phyloP scores from a whole-genome alignment of 2,329 filamentous ascomycete species.

The Camillea tinctor region DNA sequence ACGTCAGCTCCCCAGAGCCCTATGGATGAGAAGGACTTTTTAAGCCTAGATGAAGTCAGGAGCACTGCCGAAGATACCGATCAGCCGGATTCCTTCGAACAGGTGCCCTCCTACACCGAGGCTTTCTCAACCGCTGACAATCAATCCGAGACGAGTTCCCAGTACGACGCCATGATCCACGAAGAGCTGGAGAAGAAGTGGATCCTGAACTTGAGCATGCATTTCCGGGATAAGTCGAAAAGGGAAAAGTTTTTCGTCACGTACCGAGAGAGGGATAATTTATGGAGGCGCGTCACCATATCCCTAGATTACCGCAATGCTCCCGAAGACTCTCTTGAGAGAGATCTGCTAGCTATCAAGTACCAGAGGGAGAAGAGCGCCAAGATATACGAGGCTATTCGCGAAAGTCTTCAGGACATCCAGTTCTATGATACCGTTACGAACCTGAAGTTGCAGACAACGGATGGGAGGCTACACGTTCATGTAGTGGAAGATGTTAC shows the following conservation, averaged over 20 bases:
- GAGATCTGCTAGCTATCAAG: slow-evolving; percentile 72
- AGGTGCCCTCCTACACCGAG: slow-evolving; percentile 15
- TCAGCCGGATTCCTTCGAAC: slow-evolving; percentile 29
- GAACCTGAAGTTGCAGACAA: slow-evolving; percentile 90
- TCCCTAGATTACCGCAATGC: slow-evolving; percentile 89
- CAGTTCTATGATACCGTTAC: slow-evolving; percentile 96
- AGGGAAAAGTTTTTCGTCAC: slow-evolving; percentile 98
- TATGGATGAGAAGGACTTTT: slow-evolving; percentile 33
- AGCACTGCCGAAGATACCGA: slow-evolving; percentile 19
- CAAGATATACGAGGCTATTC: slow-evolving; percentile 91
- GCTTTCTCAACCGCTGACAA: slow-evolving; percentile 37
- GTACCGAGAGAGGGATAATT: slow-evolving; percentile 74
- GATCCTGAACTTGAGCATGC: slow-evolving; percentile 98
- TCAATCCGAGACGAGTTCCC: slow-evolving; percentile 49
- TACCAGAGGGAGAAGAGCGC: slow-evolving; percentile 91
- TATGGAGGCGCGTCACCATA: slow-evolving; percentile 86
- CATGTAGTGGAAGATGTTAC: slow-evolving; percentile 97
- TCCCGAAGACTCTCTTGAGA: slow-evolving; percentile 78
- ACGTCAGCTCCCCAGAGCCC: slow-evolving; percentile 33
- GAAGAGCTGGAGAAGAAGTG: slow-evolving; percentile 83
- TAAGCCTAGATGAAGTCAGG: slow-evolving; percentile 24
- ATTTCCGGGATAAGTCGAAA: slow-evolving; percentile 89
- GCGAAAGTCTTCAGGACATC: slow-evolving; percentile 87
- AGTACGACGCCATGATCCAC: slow-evolving; percentile 65
- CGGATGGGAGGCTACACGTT: slow-evolving; percentile 83